Evolutionary conservation across 257 asterid genomes (phyloP), one percentile per base, ranked within the genome.

Genomic region (Penstemon barbatus): DNA sequence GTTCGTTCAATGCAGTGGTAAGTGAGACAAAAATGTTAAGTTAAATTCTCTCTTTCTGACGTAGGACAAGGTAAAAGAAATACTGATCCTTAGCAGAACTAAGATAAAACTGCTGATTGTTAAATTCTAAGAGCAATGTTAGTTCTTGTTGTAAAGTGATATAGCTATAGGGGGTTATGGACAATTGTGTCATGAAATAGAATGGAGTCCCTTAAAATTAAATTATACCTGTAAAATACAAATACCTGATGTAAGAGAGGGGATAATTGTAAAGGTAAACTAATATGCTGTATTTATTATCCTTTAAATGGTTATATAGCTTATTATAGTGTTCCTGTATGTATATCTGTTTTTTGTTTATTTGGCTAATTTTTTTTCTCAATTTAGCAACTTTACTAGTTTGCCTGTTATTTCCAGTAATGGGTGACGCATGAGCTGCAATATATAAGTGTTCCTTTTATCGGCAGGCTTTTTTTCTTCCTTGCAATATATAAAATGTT

Each of bases 1-100:
- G 80, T 81, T 71, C 78, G 72, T 48, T 89, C 98, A 54, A 73
- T 78, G 82, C 57, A 56, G 69, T 79, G 86, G 90, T 87, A 77
- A 75, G 71, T 66, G 77, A 54, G 49, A 71, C 58, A 25, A 25
- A 25, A 25, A 25, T 25, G 33, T 25, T 25, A 25, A 25, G 33
- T 25, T n/a, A 15, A 61, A 50, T 65, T 56, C 76, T 77, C 51
- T 57, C 46, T 69, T 71, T 18, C 63, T 66, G 66, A 65, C 46
- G 11, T 74, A 55, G 62, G 44, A 69, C 55, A 60, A 69, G 55
- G 71, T 64, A 57, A 58, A 56, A 36, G 43, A 45, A 54, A 36
- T 6, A 39, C 45, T 41, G 15, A 71, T 55, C 9, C 10, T 61
- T 33, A 12, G 15, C 37, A 19, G 42, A 57, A 10, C 36, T 36